Conservation (phyloP, 345 rosid genomes). For the thale cress (Arabidopsis thaliana) region TAIR10.1 NC_003074.8:4145501-4146000, state of each 20-base stretch:
- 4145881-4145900: conserved; percentile 2
- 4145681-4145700: conserved; percentile 26
- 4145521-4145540: conserved; percentile 48
- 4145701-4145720: neutral
- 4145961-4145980: conserved; percentile 5
- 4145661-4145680: conserved; percentile 48
- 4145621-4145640: conserved; percentile 60
- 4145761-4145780: conserved; percentile 21
- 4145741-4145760: conserved; percentile 34
- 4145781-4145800: conserved; percentile 26
- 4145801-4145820: conserved; percentile 41
- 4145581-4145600: conserved; percentile 65
- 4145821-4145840: conserved; percentile 28
- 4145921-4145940: conserved; percentile 12
- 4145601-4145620: conserved; percentile 50
- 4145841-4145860: conserved; percentile 28
- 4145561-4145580: conserved; percentile 52
- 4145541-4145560: conserved; percentile 49
- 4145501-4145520: conserved; percentile 75
- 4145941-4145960: conserved; percentile 1
- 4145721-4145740: conserved; percentile 41
- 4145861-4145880: neutral
- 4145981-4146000: neutral
- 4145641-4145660: conserved; percentile 84
- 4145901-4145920: conserved; percentile 21